Base-by-base conservation (phyloP, 768 basidiomycete genomes). In the Tremella yokohamensis region DNA sequence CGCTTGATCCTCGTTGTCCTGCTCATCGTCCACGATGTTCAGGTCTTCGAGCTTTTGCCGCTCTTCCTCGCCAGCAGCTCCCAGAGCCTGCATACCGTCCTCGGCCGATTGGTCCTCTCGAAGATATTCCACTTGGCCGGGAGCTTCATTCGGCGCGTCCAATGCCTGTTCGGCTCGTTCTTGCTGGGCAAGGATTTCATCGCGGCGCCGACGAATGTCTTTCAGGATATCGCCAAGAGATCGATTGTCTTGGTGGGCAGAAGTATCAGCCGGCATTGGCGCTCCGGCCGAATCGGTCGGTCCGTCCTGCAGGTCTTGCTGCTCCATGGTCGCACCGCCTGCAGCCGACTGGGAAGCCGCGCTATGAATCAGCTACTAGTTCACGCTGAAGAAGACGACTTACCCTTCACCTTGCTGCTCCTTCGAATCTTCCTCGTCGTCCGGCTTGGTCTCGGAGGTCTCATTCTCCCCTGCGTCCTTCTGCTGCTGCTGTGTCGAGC, bases 1-100 rank as follows among this genome's bases (percentile, higher is more conserved):
- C 8, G 59, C 61, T 2, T 69, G 59, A 20, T 62, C 63, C 24
- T 68, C 67, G 26, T 55, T 29, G 38, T 64, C 74, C 16, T 83
- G 80, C 15, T 83, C 80, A 2, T 84, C 84, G 60, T 89, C 89
- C 24, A 84, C 76, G 61, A 96, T 80, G 45, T 83, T 87, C 37
- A 97, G 84, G 51, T 94, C 86, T 62, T 86, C 82, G 47, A 96
- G 79, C 69, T 86, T 88, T 16, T 88, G 86, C 11, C 84, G 83
- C 72, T 92, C 84, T 64, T 94, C 90, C 42, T 89, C 85, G 9
- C 83, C 85, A 2, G 93, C 87, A 0, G 90, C 85, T 6, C 90
- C 94, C 19, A 98, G 82, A 0, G 92, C 90, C 76, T 94, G 90
- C 83, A 54, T 86, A 60, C 78, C 80, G 49, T 87, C 85, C 39